Evolutionary conservation across 371 early-diverging fungal species (phyloP).

Genomic region (Rhizomucor pusillus): DNA sequence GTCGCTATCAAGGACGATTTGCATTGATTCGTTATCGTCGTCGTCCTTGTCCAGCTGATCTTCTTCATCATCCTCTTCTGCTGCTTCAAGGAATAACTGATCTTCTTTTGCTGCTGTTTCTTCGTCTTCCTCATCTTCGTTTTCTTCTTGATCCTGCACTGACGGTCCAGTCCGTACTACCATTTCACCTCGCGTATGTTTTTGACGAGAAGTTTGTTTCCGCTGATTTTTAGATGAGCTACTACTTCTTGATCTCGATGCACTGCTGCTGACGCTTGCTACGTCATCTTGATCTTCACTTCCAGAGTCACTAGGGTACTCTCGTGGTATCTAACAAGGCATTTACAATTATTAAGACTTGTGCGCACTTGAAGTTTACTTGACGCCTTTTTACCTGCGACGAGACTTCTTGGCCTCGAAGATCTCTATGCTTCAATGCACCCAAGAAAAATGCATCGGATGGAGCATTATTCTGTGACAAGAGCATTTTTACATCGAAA

Average conservation of each 20-base stretch:
- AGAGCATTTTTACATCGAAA: slow-evolving; percentile 72
- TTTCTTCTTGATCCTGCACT: neutral
- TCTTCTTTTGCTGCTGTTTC: too few relatives aligned
- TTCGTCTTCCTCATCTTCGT: too few relatives aligned
- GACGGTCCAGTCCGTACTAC: slow-evolving; percentile 8
- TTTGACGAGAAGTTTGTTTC: neutral
- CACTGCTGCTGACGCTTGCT: neutral
- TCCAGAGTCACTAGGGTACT: slow-evolving; percentile 15
- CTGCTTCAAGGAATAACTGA: neutral
- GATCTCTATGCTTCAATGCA: slow-evolving; percentile 72
- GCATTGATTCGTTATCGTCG: neutral
- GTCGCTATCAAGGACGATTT: neutral
- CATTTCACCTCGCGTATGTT: neutral
- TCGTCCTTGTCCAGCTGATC: neutral
- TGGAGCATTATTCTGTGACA: slow-evolving; percentile 67
- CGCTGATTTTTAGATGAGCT: neutral
- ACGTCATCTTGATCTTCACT: slow-evolving; percentile 9
- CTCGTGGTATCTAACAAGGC: slow-evolving; percentile 19
- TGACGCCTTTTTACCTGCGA: slow-evolving; percentile 57
- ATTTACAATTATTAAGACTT: neutral
- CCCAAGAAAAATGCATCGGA: slow-evolving; percentile 62
- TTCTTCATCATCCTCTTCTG: neutral
- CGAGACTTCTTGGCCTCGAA: slow-evolving; percentile 68
- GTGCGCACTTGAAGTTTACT: too few relatives aligned
- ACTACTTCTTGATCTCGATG: neutral